Conservation (phyloP, 306 rosid species). For the Heteromeles arbutifolia region DNA sequence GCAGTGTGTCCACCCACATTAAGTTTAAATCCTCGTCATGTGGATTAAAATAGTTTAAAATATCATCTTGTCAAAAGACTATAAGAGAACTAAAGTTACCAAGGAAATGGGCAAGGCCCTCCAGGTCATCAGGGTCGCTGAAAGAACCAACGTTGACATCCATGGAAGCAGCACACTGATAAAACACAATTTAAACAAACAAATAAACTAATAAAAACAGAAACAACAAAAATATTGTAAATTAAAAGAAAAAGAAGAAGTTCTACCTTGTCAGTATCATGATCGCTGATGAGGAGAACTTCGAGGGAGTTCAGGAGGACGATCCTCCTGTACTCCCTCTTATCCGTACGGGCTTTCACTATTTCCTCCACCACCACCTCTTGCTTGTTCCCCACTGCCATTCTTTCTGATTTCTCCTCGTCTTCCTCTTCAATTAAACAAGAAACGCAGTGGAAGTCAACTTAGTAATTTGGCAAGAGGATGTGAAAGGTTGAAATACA, state of each 20-base stretch:
- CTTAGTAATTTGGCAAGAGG: no score
- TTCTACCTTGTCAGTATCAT: slow-evolving; percentile 76
- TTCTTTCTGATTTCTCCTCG: background rate
- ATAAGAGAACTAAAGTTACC: slow-evolving; percentile 29
- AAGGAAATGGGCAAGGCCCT: slow-evolving; percentile 94
- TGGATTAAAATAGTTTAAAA: no score
- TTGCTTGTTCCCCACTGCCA: slow-evolving; percentile 49
- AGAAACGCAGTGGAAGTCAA: background rate
- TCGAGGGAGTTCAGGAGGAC: slow-evolving; percentile 73
- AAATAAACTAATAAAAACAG: background rate
- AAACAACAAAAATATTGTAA: background rate
- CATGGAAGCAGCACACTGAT: slow-evolving; percentile 96
- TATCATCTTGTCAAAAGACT: background rate
- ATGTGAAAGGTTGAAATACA: no score
- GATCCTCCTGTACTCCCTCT: slow-evolving; percentile 67
- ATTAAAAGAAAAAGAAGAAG: background rate
- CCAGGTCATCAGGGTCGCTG: slow-evolving; percentile 80
- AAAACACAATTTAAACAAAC: background rate
- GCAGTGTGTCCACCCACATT: no score
- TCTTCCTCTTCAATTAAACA: background rate
- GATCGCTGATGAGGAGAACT: slow-evolving; percentile 78
- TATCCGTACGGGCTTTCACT: slow-evolving; percentile 63
- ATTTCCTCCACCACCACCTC: slow-evolving; percentile 50
- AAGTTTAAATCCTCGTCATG: no score
- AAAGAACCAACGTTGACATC: slow-evolving; percentile 77